Conservation (phyloP, 2,329 filamentous ascomycete species). For the Ilyonectria robusta region DNA sequence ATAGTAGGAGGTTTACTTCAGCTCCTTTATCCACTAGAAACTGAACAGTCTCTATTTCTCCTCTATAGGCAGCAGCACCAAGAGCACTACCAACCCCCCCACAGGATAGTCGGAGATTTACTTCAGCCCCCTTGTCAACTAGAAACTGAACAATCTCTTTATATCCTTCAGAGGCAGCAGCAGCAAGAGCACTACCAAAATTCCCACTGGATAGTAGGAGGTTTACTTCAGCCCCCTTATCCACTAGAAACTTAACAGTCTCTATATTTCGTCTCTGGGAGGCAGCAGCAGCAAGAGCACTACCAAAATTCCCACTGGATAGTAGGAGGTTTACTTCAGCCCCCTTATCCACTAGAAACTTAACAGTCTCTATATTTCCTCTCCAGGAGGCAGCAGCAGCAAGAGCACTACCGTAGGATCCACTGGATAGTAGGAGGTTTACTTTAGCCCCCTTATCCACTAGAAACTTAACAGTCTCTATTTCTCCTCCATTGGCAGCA, state of each 20-base stretch:
- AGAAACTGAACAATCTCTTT: neutral
- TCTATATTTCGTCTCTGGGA: no score
- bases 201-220: neutral
- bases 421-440: neutral
- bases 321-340: neutral
- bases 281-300: neutral
- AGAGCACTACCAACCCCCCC: neutral
- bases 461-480: neutral
- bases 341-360: neutral
- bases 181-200: neutral
- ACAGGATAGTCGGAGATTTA: neutral
- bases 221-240: neutral
- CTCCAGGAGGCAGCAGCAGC: neutral
- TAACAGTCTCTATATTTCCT: neutral
- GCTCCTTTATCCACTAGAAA: neutral
- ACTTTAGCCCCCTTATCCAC: no score
- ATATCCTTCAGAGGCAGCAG: no score
- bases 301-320: neutral
- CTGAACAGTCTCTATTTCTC: neutral
- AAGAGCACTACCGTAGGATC: neutral
- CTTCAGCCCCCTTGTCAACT: neutral
- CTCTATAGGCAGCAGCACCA: neutral
- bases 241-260: neutral
- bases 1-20: neutral
- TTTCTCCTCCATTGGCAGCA: neutral